Evolutionary conservation across 2,329 filamentous ascomycete species (phyloP).

Genomic region (Neonectria faginata): DNA sequence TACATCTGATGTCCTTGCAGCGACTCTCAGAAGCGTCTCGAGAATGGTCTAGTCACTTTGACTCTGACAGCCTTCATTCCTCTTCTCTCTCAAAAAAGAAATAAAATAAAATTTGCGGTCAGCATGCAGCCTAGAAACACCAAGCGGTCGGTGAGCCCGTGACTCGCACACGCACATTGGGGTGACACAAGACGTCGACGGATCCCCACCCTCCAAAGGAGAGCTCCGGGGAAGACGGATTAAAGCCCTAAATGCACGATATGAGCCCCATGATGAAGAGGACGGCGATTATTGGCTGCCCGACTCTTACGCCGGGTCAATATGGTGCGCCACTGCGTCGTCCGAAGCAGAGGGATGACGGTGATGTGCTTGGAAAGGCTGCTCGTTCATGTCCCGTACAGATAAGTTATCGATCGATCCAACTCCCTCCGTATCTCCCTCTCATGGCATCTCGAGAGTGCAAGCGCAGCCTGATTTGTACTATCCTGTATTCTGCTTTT

Average conservation of each 20-base stretch:
- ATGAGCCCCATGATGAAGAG: not conserved
- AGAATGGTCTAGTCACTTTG: not conserved
- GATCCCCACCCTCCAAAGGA: not conserved
- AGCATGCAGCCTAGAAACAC: conserved; percentile 2
- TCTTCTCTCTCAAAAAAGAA: not conserved
- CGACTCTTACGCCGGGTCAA: not conserved
- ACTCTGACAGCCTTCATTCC: not conserved
- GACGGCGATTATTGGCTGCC: not conserved
- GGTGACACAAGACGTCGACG: not conserved
- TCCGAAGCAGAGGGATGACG: not conserved
- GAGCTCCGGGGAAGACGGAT: not conserved
- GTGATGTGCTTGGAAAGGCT: not conserved
- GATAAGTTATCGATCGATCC: not conserved
- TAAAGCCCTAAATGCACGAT: not conserved
- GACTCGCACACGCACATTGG: not conserved
- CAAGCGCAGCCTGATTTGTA: not conserved
- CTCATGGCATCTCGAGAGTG: not conserved
- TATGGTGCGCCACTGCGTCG: not conserved
- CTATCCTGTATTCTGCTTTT: not conserved
- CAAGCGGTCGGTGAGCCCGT: not conserved
- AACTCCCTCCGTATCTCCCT: not conserved
- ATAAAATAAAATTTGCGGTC: too few relatives aligned
- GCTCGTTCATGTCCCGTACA: not conserved
- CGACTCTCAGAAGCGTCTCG: not conserved
- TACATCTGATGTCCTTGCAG: not conserved